Conservation (phyloP, 805 yeast genomes). For the Ogataea zsoltii region DNA sequence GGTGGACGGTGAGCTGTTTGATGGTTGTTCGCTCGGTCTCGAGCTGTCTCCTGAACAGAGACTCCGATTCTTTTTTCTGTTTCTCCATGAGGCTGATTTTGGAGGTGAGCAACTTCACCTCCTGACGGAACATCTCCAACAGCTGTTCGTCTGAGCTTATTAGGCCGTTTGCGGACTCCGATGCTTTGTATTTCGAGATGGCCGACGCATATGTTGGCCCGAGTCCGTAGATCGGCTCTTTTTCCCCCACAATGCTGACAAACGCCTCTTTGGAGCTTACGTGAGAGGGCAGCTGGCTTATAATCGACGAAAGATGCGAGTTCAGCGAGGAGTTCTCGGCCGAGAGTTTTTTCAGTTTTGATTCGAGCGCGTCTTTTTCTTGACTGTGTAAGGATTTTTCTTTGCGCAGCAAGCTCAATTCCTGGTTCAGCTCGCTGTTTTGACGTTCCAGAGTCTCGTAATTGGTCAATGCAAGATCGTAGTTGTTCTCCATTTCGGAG, state of each 20-base stretch:
- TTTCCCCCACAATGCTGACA: conserved; percentile 3
- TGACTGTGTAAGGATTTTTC: background rate
- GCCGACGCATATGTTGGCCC: conserved; percentile 1
- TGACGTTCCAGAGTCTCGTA: conserved; percentile 8
- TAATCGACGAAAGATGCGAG: conserved; percentile 4
- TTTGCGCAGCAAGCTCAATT: background rate
- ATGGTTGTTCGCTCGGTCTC: conserved; percentile 28
- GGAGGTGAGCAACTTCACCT: conserved; percentile 26
- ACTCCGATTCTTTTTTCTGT: conserved; percentile 26
- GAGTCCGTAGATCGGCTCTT: background rate
- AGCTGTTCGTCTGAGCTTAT: conserved; percentile 29
- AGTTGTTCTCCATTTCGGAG: conserved; percentile 10
- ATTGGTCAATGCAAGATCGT: conserved; percentile 11
- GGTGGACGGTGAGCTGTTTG: conserved; percentile 18
- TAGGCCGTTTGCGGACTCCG: conserved; percentile 10
- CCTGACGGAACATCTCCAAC: conserved; percentile 31
- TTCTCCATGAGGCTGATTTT: conserved; percentile 24
- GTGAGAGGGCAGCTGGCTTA: conserved; percentile 11
- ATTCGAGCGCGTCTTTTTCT: background rate
- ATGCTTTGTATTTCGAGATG: background rate
- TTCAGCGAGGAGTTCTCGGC: conserved; percentile 6
- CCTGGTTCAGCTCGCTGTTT: conserved; percentile 6
- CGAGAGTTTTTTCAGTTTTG: background rate
- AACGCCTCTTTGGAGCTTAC: conserved; percentile 12
- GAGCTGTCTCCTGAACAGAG: conserved; percentile 22